phyloP scores from a whole-genome alignment of 2,329 filamentous ascomycete genomes.

The Epichloe hybrida region DNA sequence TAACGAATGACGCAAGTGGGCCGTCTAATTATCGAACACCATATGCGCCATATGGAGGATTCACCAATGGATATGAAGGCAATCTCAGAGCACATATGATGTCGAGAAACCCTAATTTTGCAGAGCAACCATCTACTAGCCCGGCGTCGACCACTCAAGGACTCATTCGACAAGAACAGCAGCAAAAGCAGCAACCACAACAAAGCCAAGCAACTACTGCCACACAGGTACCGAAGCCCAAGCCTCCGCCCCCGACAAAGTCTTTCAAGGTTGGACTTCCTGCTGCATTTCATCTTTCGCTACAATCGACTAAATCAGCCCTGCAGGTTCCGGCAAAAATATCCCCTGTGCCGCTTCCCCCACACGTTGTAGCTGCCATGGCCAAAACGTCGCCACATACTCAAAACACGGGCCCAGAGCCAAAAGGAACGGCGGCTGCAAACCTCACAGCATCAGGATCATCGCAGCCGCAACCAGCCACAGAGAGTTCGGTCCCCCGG shows the following conservation, averaged over 20 bases:
- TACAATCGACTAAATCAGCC: conserved; percentile 17
- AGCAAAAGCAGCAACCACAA: not conserved
- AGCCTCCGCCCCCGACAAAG: conserved; percentile 14
- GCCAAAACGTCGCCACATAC: conserved; percentile 1
- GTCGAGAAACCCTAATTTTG: conserved; percentile 16
- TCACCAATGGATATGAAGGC: conserved; percentile 48
- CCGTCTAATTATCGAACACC: conserved; percentile 44
- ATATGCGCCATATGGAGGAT: conserved; percentile 42
- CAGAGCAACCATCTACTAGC: conserved; percentile 9
- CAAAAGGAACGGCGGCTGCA: conserved; percentile 3
- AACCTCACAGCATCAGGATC: conserved; percentile 7
- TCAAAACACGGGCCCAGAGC: not conserved
- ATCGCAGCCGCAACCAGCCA: not conserved
- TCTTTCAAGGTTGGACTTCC: conserved; percentile 20
- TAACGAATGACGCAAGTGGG: conserved; percentile 26
- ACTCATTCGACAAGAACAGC: not conserved
- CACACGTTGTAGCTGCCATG: conserved; percentile 29
- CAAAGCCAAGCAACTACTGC: not conserved
- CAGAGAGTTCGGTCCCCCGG: not conserved
- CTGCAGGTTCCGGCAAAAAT: conserved; percentile 25
- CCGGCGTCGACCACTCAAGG: not conserved
- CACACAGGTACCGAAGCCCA: conserved; percentile 11
- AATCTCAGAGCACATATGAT: conserved; percentile 33
- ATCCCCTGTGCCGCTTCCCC: conserved; percentile 31
- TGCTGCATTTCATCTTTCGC: conserved; percentile 11